Conservation (phyloP, 176 grass and related monocot genomes). For the Elaeis guineensis region DNA sequence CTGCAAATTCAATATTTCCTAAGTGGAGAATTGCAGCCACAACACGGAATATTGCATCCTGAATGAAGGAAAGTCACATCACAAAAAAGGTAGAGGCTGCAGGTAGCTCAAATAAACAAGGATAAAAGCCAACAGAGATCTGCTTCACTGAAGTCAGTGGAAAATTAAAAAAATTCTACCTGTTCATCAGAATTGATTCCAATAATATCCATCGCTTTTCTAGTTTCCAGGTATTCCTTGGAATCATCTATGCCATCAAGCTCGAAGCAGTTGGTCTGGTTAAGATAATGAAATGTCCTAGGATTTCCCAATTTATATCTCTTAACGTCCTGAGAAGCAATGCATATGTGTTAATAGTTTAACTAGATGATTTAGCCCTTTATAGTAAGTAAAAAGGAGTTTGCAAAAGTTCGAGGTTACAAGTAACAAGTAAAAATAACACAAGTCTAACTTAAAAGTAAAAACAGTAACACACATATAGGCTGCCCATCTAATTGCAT, state of each 20-base stretch:
- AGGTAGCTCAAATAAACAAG: conserved; percentile 9
- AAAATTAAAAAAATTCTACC: conserved; percentile 31
- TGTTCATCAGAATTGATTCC: conserved; percentile 80
- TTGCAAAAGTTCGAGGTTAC: too few species aligned
- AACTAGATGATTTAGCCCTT: background rate
- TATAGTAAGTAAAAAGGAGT: too few species aligned
- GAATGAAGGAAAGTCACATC: conserved; percentile 26
- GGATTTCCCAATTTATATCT: conserved; percentile 81
- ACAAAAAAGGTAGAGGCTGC: conserved; percentile 2
- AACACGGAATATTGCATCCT: conserved; percentile 92
- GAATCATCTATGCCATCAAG: conserved; percentile 85
- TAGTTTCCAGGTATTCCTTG: conserved; percentile 92
- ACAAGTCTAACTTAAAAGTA: too few species aligned
- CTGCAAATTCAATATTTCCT: conserved; percentile 83
- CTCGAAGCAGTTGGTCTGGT: conserved; percentile 84
- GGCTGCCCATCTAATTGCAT: too few species aligned
- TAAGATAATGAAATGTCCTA: conserved; percentile 85
- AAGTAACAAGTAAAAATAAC: too few species aligned
- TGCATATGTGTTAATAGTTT: background rate
- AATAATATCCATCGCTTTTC: conserved; percentile 90
- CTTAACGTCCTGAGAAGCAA: conserved; percentile 49
- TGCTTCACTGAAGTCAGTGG: background rate
- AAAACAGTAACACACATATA: too few species aligned
- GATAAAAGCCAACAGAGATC: conserved; percentile 6
- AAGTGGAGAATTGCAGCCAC: conserved; percentile 92